Evolutionary conservation across 805 yeast species (phyloP).

Genomic region (Wickerhamomyces tratensis): DNA sequence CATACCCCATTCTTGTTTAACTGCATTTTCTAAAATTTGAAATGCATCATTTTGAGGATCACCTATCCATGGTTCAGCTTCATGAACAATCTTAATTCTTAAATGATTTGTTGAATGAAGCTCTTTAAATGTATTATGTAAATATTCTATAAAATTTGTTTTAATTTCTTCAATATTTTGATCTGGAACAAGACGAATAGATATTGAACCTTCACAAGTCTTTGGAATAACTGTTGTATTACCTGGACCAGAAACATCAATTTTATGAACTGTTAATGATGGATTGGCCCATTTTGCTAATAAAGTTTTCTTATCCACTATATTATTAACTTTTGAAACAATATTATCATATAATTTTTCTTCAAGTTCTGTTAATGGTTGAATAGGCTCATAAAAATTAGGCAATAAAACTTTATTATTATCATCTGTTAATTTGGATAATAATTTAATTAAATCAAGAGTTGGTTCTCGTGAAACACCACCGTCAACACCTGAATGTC

Average conservation of each 20-base stretch:
- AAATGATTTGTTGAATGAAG: conserved; percentile 56
- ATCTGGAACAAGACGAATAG: conserved; percentile 84
- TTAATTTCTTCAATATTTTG: conserved; percentile 62
- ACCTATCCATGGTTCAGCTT: conserved; percentile 96
- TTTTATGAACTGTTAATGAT: conserved; percentile 75
- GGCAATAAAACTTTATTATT: conserved; percentile 54
- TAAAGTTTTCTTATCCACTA: conserved; percentile 37
- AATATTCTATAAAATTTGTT: conserved; percentile 31
- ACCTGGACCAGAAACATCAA: conserved; percentile 83
- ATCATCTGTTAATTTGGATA: conserved; percentile 53
- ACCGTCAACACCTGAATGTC: conserved; percentile 96
- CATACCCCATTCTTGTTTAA: conserved; percentile 62
- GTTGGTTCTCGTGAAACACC: conserved; percentile 87
- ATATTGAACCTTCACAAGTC: conserved; percentile 62
- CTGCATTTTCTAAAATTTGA: conserved; percentile 50
- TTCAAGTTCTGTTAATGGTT: conserved; percentile 49
- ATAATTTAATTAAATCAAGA: conserved; percentile 66
- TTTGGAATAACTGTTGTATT: conserved; percentile 88
- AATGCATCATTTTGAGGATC: conserved; percentile 72
- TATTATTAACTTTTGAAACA: conserved; percentile 26
- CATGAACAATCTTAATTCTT: conserved; percentile 55
- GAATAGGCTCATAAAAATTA: conserved; percentile 59
- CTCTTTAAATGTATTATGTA: conserved; percentile 36
- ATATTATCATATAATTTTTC: conserved; percentile 53
- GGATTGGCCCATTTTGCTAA: conserved; percentile 86